Evolutionary conservation across 306 rosid species (phyloP), one percentile per base, ranked within the genome.

Genomic region (Phaseolus lunatus): DNA sequence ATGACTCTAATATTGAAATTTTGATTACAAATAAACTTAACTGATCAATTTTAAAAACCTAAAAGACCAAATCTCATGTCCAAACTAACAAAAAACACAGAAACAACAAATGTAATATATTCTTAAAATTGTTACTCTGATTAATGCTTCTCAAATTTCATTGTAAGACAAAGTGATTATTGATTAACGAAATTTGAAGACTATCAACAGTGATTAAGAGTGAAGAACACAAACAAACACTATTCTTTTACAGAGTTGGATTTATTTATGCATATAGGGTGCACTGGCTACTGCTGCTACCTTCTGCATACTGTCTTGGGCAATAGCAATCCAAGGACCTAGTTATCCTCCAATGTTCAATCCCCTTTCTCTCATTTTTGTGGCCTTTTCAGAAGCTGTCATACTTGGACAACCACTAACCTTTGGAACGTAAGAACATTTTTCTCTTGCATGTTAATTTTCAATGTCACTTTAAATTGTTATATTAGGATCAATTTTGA

Each of bases 311-410:
- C 5, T 89, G 4, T 77, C 89, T 9, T 82, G 94, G 94, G 83
- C 73, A 27, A 81, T 90, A 41, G 1, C 84, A 18, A 18, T 72
- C 1, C 72, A 84, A 78, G 98, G 98, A 43, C 91, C 98, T 2
- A 86, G 83, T 29, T 93, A 84, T 70, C 94, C 93, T 15, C 64
- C 98, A n/a, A 89, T 90, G 89, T 93, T 90, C 85, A 89, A 90
- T 78, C 93, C 98, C 1, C 13, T 93, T 18, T 33, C 91, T 77
- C 87, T 89, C 18, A 37, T 90, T 67, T 89, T 89, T 67, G 96
- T 93, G 66, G 86, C 93, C 15, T 6, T 86, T 24, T 79, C 79
- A 23, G 94, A 88, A 80, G 86, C 90, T 27, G 2, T 90, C 68
- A 0, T 89, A 5, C 84, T 93, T 18, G 90, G 88, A 1, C 87